Evolutionary conservation across 2,329 filamentous ascomycete genomes (phyloP).

Genomic region (Monilinia laxa): DNA sequence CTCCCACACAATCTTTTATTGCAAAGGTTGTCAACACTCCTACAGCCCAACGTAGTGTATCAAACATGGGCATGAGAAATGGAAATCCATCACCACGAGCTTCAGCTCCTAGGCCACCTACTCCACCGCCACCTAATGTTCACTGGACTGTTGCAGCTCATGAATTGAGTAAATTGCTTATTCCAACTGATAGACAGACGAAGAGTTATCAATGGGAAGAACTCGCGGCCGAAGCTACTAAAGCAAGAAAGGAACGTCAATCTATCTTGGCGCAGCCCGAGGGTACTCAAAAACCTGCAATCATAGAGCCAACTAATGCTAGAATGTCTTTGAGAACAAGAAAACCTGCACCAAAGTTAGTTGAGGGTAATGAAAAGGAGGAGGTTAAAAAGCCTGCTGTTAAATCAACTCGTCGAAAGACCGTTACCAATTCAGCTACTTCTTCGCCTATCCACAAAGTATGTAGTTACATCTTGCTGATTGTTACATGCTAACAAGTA

Average conservation of each 20-base stretch:
- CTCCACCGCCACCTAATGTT: conserved; percentile 76
- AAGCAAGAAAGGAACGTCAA: conserved; percentile 64
- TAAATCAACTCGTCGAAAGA: conserved; percentile 56
- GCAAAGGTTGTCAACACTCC: conserved; percentile 69
- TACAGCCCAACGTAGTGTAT: conserved; percentile 63
- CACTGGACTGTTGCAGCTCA: conserved; percentile 82
- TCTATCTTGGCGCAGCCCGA: conserved; percentile 47
- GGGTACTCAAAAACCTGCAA: conserved; percentile 37
- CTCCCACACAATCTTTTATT: conserved; percentile 83
- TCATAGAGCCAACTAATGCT: conserved; percentile 45
- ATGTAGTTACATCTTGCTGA: conserved; percentile 10
- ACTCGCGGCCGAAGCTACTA: conserved; percentile 66
- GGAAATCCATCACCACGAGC: conserved; percentile 42
- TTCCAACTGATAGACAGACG: conserved; percentile 73
- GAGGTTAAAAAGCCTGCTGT: conserved; percentile 43
- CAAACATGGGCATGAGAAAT: conserved; percentile 48
- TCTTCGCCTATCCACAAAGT: conserved; percentile 49
- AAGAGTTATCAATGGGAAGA: conserved; percentile 77
- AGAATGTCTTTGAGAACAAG: conserved; percentile 74
- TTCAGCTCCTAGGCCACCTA: conserved; percentile 49
- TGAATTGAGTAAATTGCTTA: conserved; percentile 78
- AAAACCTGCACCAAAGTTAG: conserved; percentile 54
- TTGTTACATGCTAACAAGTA: background rate
- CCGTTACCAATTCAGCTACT: conserved; percentile 55
- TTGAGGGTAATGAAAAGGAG: conserved; percentile 54